phyloP scores from a whole-genome alignment of 148 eudicot species.

The Chenopodium quinoa region DNA sequence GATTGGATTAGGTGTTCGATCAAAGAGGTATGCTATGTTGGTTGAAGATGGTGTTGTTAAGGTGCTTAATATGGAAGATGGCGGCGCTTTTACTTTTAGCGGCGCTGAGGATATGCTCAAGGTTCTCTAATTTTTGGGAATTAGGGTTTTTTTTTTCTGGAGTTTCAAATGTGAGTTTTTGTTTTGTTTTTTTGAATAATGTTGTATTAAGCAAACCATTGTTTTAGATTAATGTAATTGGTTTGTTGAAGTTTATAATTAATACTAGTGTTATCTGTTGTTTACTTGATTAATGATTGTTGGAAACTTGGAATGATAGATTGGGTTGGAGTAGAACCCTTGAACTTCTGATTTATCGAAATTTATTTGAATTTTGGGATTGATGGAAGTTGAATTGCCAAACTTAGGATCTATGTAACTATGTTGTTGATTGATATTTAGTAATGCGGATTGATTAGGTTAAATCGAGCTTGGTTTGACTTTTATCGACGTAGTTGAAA shows the following conservation, averaged over 20 bases:
- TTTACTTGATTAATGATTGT: not conserved
- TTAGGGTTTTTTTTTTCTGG: not conserved
- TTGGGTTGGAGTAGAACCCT: not conserved
- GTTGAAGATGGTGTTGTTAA: constrained; percentile 91
- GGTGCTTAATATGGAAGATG: constrained; percentile 84
- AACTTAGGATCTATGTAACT: not conserved
- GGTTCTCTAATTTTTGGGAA: constrained; percentile 33
- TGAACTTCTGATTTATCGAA: not conserved
- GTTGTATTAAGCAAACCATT: not conserved
- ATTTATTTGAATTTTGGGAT: not conserved
- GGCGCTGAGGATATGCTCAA: constrained; percentile 84
- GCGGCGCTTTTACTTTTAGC: constrained; percentile 79
- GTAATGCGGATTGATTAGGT: not conserved
- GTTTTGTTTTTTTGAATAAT: not conserved
- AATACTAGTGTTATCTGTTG: not conserved
- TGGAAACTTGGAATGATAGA: not conserved
- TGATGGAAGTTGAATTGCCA: not conserved
- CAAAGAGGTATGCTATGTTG: constrained; percentile 76
- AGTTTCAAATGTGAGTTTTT: not conserved
- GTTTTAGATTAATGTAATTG: not conserved
- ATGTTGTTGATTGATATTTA: not conserved
- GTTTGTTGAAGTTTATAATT: not conserved
- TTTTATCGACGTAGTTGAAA: not conserved
- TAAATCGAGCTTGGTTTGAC: not conserved
- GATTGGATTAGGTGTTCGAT: constrained; percentile 67